phyloP scores from a whole-genome alignment of 1,284 basidiomycete genomes.

The Papiliotrema nemorosa region DNA sequence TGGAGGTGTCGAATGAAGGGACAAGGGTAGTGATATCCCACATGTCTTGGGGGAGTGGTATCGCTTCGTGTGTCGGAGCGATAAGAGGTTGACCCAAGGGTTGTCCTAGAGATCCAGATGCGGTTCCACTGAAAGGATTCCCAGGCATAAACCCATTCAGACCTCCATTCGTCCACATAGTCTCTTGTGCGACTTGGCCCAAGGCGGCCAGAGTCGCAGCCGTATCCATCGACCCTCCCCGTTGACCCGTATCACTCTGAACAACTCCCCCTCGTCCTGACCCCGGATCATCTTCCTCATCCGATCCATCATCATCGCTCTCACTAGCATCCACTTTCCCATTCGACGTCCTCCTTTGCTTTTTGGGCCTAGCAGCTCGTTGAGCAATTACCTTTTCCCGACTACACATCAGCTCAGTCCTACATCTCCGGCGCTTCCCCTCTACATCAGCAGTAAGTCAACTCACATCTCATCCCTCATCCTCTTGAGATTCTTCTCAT shows the following conservation, averaged over 20 bases:
- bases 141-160: background rate
- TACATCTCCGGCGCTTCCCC: too few species aligned
- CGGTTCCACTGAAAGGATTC: too few species aligned
- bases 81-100: too few species aligned
- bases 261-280: too few species aligned
- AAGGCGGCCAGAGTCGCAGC: background rate
- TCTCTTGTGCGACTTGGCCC: background rate
- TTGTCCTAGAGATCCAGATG: too few species aligned
- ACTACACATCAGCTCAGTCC: background rate
- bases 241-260: too few species aligned
- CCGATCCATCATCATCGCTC: background rate
- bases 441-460: background rate
- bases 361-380: background rate
- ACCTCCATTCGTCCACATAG: background rate
- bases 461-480: constrained; percentile 2
- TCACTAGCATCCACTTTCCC: background rate
- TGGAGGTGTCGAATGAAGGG: background rate
- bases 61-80: too few species aligned
- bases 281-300: background rate
- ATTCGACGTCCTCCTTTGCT: background rate
- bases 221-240: background rate
- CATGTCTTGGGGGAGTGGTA: background rate
- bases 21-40: background rate
- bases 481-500: constrained; percentile 1
- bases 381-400: constrained; percentile 1